Conservation (phyloP, 2,329 filamentous ascomycete species). For the Fusarium liriodendri region DNA sequence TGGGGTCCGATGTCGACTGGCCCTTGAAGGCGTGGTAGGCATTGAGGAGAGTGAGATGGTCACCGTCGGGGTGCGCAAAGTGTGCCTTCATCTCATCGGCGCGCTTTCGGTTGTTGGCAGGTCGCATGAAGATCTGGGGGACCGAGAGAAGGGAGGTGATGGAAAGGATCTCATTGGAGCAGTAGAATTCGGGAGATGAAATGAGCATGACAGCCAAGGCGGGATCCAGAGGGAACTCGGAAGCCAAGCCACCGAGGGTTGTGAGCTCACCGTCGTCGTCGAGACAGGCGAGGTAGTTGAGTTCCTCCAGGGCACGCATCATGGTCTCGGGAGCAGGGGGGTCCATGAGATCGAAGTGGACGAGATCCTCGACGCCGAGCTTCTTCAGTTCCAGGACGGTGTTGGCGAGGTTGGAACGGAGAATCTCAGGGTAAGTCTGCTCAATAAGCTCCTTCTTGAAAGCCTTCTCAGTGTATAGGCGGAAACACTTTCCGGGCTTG, state of each 20-base stretch:
- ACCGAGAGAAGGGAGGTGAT: conserved; percentile 94
- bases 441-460: conserved; percentile 99
- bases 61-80: conserved; percentile 92
- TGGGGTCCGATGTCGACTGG: conserved; percentile 66
- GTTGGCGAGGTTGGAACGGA: conserved; percentile 92
- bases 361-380: conserved; percentile 92
- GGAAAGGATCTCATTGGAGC: conserved; percentile 97
- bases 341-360: conserved; percentile 99
- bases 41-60: conserved; percentile 96
- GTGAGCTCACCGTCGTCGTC: conserved; percentile 97
- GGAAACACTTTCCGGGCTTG: conserved; percentile 97
- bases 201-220: conserved; percentile 97
- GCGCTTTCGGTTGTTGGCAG: conserved; percentile 84
- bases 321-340: conserved; percentile 97
- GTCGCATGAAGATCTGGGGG: conserved; percentile 92
- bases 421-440: conserved; percentile 95
- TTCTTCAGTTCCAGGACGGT: conserved; percentile 98
- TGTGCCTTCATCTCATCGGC: conserved; percentile 98
- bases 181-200: conserved; percentile 96
- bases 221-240: conserved; percentile 95
- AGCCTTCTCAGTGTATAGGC: conserved; percentile 92
- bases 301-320: conserved; percentile 96
- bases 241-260: conserved; percentile 84
- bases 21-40: conserved; percentile 98
- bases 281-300: conserved; percentile 96